A percentile compares a stretch with the other conserved stretches of the same genome.
phyloP scores from a whole-genome alignment of 805 yeast species.

The Pichia sporocuriosa region DNA sequence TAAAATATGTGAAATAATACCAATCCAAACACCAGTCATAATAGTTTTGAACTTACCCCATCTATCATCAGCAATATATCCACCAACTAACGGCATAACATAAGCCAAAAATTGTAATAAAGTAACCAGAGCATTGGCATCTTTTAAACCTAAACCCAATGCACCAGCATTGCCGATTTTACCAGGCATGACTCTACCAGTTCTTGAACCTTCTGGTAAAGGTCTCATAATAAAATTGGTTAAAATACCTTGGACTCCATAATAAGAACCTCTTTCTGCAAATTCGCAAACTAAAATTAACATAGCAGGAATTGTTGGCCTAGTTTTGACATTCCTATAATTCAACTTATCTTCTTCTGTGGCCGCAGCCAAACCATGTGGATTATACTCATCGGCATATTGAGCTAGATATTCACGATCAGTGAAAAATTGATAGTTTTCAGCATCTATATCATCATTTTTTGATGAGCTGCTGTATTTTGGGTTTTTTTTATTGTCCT shows the following conservation, averaged over 20 bases:
- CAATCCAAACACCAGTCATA: conserved; percentile 42
- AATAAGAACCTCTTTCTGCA: conserved; percentile 51
- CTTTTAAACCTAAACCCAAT: conserved; percentile 37
- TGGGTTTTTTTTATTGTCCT: no score
- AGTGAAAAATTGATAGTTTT: no score
- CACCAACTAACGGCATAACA: conserved; percentile 46
- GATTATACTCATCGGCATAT: conserved; percentile 27
- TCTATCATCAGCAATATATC: conserved; percentile 43
- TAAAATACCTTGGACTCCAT: conserved; percentile 38
- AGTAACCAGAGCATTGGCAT: conserved; percentile 41
- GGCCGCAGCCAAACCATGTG: conserved; percentile 23
- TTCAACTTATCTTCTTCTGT: conserved; percentile 27
- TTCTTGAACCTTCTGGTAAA: conserved; percentile 33
- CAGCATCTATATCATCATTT: no score
- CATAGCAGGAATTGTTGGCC: conserved; percentile 37
- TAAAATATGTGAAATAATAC: conserved; percentile 41
- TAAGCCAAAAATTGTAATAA: conserved; percentile 44
- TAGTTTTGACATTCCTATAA: conserved; percentile 33
- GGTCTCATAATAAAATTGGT: conserved; percentile 47
- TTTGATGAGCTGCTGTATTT: no score
- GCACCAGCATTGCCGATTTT: conserved; percentile 41
- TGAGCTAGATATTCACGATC: conserved; percentile 18
- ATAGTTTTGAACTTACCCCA: conserved; percentile 43
- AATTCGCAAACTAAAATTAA: conserved; percentile 45
- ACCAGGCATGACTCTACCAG: conserved; percentile 33